Base-by-base conservation (phyloP, 2,329 filamentous ascomycete genomes). In the Purpureocillium lavendulum region DNA sequence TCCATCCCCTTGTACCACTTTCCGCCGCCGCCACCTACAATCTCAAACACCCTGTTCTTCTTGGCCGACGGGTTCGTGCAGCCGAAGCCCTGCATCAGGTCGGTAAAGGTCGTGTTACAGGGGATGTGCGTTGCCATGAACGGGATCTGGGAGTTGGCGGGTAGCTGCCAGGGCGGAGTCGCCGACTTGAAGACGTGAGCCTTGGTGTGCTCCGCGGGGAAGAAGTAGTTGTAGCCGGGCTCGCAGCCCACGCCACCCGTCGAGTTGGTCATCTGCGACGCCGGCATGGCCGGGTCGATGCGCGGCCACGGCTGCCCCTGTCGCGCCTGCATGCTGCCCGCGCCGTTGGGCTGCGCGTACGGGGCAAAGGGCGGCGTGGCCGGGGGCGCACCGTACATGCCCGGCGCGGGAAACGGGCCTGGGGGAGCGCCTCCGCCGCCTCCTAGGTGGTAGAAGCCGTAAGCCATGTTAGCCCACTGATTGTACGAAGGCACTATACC, bases 201-300 rank as follows among this genome's bases (percentile, higher is more conserved):
- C 46, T 75, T 79, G 24, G 73, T 75, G 54, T 80, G 73, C 45
- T 73, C 65, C 0, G 60, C 49, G 0, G 74, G 69, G 57, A 80
- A 81, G 51, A 80, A 70, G 57, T 79, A 77, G 59, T 77, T 76
- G 61, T 79, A 82, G 2, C 76, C 78, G 0, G 73, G 74, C 49
- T 80, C 77, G 43, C 71, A 71, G 31, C 76, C 74, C 1, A 70
- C 64, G 16, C 75, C 75, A 33, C 77, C 73, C 0, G 72, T 73
- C 0, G 69, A 66, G 57, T 80, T 78, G 35, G 65, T 66, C 59
- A 81, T 61, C 45, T 75, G 70, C 21, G 69, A 64, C 0, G 73
- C 72, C 0, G 74, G 71, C 43, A 73, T 67, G 2, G 62, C 55
- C 0, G 59, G 44, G 46, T 71, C 64, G 41, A 70, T 61, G 7